Conservation (phyloP, 345 rosid species). For the Clausena lansium region DNA sequence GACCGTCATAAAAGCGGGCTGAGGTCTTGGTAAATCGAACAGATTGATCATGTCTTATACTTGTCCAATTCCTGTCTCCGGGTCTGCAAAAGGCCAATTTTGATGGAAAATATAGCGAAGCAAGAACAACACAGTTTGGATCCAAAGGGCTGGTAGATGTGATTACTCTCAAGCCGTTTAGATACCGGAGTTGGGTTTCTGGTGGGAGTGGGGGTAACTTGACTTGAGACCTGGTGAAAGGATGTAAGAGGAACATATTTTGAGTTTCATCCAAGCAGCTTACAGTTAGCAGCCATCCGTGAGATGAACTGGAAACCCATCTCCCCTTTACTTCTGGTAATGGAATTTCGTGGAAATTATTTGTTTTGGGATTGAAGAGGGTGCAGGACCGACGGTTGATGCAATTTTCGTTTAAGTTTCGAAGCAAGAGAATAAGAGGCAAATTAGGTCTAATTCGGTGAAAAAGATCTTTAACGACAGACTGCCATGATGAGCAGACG, state of each 20-base stretch:
- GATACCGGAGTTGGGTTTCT: neutral
- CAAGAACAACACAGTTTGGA: neutral
- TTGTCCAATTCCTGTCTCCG: too few species aligned
- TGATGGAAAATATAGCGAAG: neutral
- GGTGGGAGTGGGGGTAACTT: neutral
- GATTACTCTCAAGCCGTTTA: neutral
- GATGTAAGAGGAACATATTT: neutral
- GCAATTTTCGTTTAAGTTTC: too few species aligned
- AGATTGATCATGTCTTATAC: too few species aligned
- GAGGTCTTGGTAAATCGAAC: too few species aligned
- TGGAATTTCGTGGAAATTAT: neutral
- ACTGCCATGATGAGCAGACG: neutral
- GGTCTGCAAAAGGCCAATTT: neutral
- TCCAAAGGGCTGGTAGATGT: neutral
- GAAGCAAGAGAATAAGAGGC: neutral
- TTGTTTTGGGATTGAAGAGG: neutral
- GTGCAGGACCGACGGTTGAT: neutral
- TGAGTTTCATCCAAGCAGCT: neutral
- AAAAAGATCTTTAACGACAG: neutral
- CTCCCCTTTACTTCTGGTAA: neutral
- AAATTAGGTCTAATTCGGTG: neutral
- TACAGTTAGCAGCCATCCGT: neutral
- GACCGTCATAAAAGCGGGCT: too few species aligned
- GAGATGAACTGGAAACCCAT: neutral
- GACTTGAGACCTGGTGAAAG: neutral